phyloP scores from a whole-genome alignment of 345 rosid species.

The Iberis pinnata region DNA sequence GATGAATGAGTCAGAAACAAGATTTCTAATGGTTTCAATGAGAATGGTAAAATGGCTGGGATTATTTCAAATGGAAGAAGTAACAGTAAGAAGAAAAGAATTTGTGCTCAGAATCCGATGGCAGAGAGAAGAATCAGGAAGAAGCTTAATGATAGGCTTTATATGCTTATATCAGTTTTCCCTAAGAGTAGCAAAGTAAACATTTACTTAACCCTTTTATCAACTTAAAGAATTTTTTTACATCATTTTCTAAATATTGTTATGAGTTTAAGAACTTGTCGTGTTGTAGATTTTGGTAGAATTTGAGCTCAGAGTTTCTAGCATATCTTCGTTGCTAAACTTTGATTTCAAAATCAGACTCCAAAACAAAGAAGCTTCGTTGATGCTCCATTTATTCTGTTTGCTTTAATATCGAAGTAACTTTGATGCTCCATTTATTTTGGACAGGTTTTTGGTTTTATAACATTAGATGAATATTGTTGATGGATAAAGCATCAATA shows the following conservation, averaged over 20 bases:
- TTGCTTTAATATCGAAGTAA: no score
- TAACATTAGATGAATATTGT: constrained; percentile 19
- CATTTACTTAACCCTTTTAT: constrained; percentile 11
- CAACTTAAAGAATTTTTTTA: no score
- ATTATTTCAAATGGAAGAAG: constrained; percentile 43
- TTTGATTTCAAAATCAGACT: no score
- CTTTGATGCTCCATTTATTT: no score
- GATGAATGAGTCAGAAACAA: constrained; percentile 47
- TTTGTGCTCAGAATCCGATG: constrained; percentile 94
- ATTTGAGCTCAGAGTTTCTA: no score
- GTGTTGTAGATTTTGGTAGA: no score
- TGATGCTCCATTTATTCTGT: no score
- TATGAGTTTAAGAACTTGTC: no score
- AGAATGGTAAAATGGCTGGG: constrained; percentile 37
- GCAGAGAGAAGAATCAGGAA: constrained; percentile 93
- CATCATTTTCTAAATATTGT: no score
- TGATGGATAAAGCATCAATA: constrained; percentile 98
- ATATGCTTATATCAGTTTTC: constrained; percentile 95
- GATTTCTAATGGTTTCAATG: constrained; percentile 46
- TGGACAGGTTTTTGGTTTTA: no score
- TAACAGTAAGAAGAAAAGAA: constrained; percentile 77
- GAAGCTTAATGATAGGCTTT: constrained; percentile 97
- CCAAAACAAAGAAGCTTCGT: no score
- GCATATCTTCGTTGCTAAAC: no score
- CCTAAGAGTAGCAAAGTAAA: constrained; percentile 97